These are phyloP conservation scores for Trifolium subterraneum DNA, from an alignment of 306 rosid genomes.

Conservation along the genomic window DNA sequence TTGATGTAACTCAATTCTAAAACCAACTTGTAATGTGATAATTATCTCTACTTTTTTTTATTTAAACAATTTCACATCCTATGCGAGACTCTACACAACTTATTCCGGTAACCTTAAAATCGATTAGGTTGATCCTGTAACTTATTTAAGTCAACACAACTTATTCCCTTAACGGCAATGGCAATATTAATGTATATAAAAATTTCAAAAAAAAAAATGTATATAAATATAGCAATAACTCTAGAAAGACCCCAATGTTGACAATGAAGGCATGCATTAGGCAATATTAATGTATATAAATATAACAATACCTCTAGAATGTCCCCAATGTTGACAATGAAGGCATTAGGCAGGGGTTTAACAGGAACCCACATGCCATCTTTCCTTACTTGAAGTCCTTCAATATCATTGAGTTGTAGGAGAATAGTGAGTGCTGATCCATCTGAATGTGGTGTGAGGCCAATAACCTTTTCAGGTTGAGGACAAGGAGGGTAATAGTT, in stretches of 20 bases:
- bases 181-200: background rate
- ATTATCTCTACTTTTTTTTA: too few species aligned
- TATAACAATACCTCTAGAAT: slow-evolving; percentile 38
- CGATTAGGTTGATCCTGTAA: too few species aligned
- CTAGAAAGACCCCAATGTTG: slow-evolving; percentile 50
- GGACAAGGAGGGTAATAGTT: slow-evolving; percentile 61
- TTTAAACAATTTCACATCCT: too few species aligned
- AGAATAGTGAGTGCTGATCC: slow-evolving; percentile 47
- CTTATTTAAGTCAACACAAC: too few species aligned
- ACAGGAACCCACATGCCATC: slow-evolving; percentile 49
- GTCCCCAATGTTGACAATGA: slow-evolving; percentile 54
- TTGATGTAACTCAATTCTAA: too few species aligned
- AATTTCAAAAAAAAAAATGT: background rate
- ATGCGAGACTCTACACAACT: too few species aligned
- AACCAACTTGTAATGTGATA: too few species aligned
- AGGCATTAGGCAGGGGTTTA: slow-evolving; percentile 50
- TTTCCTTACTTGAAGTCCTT: slow-evolving; percentile 52
- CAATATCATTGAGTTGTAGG: slow-evolving; percentile 44
- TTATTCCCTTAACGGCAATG: too few species aligned
- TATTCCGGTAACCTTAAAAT: too few species aligned
- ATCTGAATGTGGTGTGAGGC: slow-evolving; percentile 62
- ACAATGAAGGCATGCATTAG: slow-evolving; percentile 51
- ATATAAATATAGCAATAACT: slow-evolving; percentile 23
- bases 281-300: background rate
- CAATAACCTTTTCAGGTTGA: slow-evolving; percentile 50